Evolutionary conservation across 306 rosid species (phyloP).

Genomic region (Oemleria cerasiformis): DNA sequence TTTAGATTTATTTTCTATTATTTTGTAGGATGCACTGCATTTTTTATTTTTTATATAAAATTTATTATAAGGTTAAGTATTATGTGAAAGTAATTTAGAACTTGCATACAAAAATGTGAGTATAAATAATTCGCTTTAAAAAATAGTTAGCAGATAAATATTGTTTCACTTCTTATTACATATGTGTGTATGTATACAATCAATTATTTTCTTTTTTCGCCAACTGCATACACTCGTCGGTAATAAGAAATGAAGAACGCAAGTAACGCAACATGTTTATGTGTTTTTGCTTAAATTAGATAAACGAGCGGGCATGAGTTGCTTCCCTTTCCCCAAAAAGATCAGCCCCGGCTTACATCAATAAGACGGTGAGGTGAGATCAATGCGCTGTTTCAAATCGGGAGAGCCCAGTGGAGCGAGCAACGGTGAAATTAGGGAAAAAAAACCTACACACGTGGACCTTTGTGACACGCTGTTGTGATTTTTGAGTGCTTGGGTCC

Average conservation of each 20-base stretch:
- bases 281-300: not conserved
- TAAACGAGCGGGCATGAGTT: slow-evolving; percentile 21
- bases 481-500: slow-evolving; percentile 12
- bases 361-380: slow-evolving; percentile 17
- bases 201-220: not conserved
- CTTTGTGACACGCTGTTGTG: slow-evolving; percentile 21
- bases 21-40: no score
- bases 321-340: slow-evolving; percentile 10
- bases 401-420: slow-evolving; percentile 25
- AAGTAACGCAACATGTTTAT: not conserved
- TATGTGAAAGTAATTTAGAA: no score
- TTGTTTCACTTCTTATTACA: no score
- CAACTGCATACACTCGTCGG: not conserved
- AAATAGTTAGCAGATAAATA: no score
- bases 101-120: no score
- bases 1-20: no score
- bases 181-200: no score
- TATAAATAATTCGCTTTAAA: no score
- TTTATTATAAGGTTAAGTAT: no score
- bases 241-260: not conserved
- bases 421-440: not conserved
- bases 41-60: no score
- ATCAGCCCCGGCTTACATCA: slow-evolving; percentile 25
- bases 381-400: slow-evolving; percentile 21
- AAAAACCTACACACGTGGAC: slow-evolving; percentile 31